These are phyloP conservation scores for Solanum tacnaense DNA, from an alignment of 257 asterid genomes.

Conservation along the genomic window DNA sequence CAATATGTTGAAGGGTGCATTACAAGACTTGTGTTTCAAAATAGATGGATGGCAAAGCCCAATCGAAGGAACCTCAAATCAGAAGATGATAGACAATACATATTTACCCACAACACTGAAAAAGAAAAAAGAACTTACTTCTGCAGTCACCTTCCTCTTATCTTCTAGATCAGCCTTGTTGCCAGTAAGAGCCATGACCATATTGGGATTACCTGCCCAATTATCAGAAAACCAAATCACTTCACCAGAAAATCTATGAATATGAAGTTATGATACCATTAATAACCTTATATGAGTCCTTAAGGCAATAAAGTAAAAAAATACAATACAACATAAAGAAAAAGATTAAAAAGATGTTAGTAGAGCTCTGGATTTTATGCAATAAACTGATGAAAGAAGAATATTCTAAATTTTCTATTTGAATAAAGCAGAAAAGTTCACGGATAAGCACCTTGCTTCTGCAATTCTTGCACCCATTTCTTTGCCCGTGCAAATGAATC, in stretches of 20 bases:
- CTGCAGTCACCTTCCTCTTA: slow-evolving; percentile 68
- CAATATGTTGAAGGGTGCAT: neutral
- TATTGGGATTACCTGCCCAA: slow-evolving; percentile 63
- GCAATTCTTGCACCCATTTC: slow-evolving; percentile 98
- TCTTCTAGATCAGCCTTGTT: slow-evolving; percentile 90
- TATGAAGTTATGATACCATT: neutral
- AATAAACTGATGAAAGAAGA: neutral
- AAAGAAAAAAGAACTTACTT: slow-evolving; percentile 34
- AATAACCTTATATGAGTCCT: neutral
- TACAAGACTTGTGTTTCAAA: neutral
- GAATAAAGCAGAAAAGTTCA: neutral
- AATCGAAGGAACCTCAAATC: neutral
- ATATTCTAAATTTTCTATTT: neutral
- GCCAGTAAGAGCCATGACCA: slow-evolving; percentile 92
- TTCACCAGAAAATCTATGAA: neutral
- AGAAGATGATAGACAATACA: neutral
- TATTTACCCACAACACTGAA: neutral
- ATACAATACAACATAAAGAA: neutral
- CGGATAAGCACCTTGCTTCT: slow-evolving; percentile 69
- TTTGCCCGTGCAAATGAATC: slow-evolving; percentile 82
- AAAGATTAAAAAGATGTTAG: neutral
- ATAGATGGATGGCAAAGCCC: neutral
- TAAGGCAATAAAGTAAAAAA: neutral
- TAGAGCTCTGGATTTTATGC: neutral
- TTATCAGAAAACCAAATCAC: neutral